Evolutionary conservation across 2,329 filamentous ascomycete species (phyloP).

Genomic region (Pestalotiopsis sp.): DNA sequence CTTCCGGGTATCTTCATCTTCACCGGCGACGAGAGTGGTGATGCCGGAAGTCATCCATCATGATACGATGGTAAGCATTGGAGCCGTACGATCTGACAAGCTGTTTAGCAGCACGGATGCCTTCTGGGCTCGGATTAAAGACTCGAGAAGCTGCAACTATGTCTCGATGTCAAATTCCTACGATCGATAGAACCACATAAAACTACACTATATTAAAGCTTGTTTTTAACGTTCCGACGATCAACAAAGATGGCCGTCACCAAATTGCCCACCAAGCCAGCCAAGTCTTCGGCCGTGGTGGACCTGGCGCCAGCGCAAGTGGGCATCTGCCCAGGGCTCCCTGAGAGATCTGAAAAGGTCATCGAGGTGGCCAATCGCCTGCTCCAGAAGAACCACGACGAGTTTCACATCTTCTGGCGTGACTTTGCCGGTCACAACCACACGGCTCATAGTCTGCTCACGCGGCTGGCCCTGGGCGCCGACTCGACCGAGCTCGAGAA

Average conservation of each 20-base stretch:
- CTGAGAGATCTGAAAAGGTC: conserved; percentile 5
- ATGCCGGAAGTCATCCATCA: not conserved
- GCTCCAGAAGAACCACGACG: conserved; percentile 32
- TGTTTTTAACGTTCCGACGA: not conserved
- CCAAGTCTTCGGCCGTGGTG: not conserved
- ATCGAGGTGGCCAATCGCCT: conserved; percentile 24
- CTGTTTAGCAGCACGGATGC: not conserved
- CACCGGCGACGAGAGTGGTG: not conserved
- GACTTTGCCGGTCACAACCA: conserved; percentile 32
- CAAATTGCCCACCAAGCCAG: not conserved
- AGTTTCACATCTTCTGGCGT: conserved; percentile 33
- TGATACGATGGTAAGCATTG: not conserved
- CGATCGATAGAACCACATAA: not conserved
- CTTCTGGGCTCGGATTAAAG: not conserved
- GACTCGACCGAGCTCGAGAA: conserved; percentile 24
- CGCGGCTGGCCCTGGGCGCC: conserved; percentile 30
- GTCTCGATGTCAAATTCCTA: not conserved
- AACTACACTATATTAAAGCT: not conserved
- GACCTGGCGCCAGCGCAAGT: not conserved
- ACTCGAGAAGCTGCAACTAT: not conserved
- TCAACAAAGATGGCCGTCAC: not conserved
- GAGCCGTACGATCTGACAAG: not conserved
- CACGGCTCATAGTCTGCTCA: conserved; percentile 33
- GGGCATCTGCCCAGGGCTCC: conserved; percentile 6
- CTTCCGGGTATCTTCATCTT: not conserved